Conservation (phyloP, 2,329 filamentous ascomycete species). For the Hypoxylon sp. region DNA sequence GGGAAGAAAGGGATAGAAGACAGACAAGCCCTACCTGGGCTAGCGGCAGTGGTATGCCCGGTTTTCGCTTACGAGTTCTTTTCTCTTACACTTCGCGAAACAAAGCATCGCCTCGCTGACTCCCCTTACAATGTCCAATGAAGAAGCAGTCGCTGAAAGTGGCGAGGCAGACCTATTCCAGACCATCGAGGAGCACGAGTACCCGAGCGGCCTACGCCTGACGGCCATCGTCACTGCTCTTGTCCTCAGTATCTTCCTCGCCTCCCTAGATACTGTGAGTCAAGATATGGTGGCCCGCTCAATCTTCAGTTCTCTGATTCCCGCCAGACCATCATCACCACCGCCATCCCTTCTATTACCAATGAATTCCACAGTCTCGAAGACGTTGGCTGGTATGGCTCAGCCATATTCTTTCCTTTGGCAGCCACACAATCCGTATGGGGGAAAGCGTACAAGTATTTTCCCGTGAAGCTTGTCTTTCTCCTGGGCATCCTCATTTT, state of each 20-base stretch:
- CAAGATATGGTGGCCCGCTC: background rate
- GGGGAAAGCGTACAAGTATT: slow-evolving; percentile 55
- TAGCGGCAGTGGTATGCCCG: background rate
- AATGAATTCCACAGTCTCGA: slow-evolving; percentile 49
- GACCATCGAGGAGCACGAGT: background rate
- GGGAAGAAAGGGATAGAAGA: too few species aligned
- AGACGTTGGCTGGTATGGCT: slow-evolving; percentile 54
- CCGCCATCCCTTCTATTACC: slow-evolving; percentile 42
- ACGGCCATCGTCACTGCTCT: background rate
- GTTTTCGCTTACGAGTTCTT: background rate
- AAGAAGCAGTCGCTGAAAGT: background rate
- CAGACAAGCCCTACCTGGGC: too few species aligned
- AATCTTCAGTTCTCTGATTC: background rate
- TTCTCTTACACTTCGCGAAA: background rate
- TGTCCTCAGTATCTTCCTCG: background rate
- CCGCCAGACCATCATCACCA: slow-evolving; percentile 37
- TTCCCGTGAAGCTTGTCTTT: slow-evolving; percentile 50
- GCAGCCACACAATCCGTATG: slow-evolving; percentile 53
- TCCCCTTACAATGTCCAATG: background rate
- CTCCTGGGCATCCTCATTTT: slow-evolving; percentile 49
- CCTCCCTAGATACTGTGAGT: background rate
- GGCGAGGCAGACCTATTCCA: background rate
- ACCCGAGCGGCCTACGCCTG: background rate
- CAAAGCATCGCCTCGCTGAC: background rate
- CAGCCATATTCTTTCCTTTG: slow-evolving; percentile 50